These are phyloP conservation scores for Ogataea haglerorum DNA, from an alignment of 805 yeast genomes.

Conservation along the genomic window DNA sequence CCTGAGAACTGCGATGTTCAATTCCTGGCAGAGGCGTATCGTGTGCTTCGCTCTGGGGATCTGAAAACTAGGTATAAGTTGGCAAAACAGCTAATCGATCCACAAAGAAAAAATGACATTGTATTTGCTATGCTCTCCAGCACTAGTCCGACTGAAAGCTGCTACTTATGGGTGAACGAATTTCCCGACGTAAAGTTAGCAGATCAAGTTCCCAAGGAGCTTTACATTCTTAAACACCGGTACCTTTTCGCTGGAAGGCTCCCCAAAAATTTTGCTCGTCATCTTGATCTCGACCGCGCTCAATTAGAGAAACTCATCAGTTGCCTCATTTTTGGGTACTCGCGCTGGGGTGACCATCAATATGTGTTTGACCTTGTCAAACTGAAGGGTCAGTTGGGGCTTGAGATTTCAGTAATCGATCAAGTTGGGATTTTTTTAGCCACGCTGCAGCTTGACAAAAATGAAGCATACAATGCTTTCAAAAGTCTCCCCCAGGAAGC, in stretches of 20 bases:
- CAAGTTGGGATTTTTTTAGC: conserved; percentile 20
- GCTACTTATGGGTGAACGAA: conserved; percentile 11
- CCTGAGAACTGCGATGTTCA: conserved; percentile 3
- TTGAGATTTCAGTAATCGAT: conserved; percentile 17
- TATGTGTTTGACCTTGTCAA: conserved; percentile 12
- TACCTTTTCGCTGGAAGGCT: conserved; percentile 9
- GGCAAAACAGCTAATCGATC: conserved; percentile 5
- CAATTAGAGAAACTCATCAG: conserved; percentile 15
- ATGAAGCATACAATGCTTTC: conserved; percentile 7
- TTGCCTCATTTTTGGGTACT: conserved; percentile 19
- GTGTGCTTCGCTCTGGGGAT: conserved; percentile 1
- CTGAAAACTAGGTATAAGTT: conserved; percentile 3
- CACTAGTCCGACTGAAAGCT: conserved; percentile 4
- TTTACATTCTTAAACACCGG: conserved; percentile 14
- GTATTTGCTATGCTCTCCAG: conserved; percentile 11
- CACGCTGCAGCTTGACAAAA: not conserved
- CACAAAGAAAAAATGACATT: conserved; percentile 1
- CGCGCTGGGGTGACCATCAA: conserved; percentile 23
- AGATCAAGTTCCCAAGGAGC: conserved; percentile 10
- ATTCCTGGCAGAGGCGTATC: conserved; percentile 8
- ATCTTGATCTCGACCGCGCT: conserved; percentile 3
- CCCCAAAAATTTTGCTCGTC: conserved; percentile 10
- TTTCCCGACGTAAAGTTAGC: conserved; percentile 7
- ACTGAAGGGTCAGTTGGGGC: conserved; percentile 8
- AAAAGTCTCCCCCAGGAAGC: not conserved